Conservation (phyloP, 345 rosid genomes). For the Hibiscus syriacus region DNA sequence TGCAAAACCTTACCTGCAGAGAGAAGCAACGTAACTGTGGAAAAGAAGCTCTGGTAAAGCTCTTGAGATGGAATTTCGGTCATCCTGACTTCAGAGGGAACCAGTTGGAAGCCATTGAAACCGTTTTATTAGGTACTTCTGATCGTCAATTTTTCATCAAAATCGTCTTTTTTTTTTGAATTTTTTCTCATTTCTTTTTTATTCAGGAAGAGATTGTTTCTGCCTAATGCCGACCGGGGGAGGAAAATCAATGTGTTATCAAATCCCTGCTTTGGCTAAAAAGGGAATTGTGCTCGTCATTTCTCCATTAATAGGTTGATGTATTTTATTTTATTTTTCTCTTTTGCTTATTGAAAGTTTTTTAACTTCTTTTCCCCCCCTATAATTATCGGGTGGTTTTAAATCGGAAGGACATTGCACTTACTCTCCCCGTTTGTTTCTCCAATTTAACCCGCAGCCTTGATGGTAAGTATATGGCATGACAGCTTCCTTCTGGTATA, state of each 20-base stretch:
- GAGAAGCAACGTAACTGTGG: constrained; percentile 27
- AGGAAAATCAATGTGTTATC: constrained; percentile 96
- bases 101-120: constrained; percentile 83
- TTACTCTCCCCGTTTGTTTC: constrained; percentile 12
- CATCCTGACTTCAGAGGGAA: constrained; percentile 75
- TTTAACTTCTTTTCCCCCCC: constrained; percentile 6
- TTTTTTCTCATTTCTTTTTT: neutral
- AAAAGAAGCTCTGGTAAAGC: constrained; percentile 73
- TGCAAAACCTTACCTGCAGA: constrained; percentile 35
- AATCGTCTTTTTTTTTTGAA: neutral
- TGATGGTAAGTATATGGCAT: constrained; percentile 57
- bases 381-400: constrained; percentile 3
- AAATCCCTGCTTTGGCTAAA: constrained; percentile 86
- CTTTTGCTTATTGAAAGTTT: neutral
- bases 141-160: neutral
- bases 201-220: constrained; percentile 77
- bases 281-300: constrained; percentile 86
- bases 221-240: constrained; percentile 98
- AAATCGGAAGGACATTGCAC: constrained; percentile 9
- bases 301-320: constrained; percentile 84
- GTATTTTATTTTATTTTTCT: neutral
- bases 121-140: constrained; percentile 60
- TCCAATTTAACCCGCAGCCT: constrained; percentile 42
- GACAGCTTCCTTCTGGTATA: neutral
- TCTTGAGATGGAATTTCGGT: constrained; percentile 92